A percentile compares a stretch with the other conserved stretches of the same genome.
Evolutionary conservation across 768 basidiomycete genomes (phyloP).

Genomic region (Artomyces pyxidatus): DNA sequence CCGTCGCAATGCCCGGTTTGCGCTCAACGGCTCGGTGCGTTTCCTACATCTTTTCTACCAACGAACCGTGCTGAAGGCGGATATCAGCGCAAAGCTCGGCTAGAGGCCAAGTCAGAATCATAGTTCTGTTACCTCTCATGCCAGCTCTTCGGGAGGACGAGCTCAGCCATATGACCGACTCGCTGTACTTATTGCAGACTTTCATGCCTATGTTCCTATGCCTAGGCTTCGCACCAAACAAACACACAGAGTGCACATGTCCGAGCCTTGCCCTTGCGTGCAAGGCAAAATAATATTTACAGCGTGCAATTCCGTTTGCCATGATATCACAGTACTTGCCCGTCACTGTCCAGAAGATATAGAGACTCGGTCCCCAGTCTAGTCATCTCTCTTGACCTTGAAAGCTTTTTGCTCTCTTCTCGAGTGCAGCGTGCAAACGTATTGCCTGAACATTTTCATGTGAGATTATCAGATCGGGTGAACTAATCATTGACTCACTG

Average conservation of each 20-base stretch:
- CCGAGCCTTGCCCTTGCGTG: too few species aligned
- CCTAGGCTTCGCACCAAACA: slow-evolving; percentile 11
- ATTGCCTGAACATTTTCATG: slow-evolving; percentile 40
- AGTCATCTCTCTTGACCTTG: slow-evolving; percentile 6
- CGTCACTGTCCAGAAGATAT: neutral
- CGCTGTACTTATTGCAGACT: slow-evolving; percentile 10
- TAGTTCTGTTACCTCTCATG: too few species aligned
- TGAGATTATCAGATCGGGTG: neutral
- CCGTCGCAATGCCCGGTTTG: slow-evolving; percentile 74
- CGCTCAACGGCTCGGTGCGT: slow-evolving; percentile 69
- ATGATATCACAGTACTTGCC: slow-evolving; percentile 10
- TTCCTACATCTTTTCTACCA: neutral
- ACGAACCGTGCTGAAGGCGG: slow-evolving; percentile 2
- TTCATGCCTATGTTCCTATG: slow-evolving; percentile 12
- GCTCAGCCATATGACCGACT: neutral
- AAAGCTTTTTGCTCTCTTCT: slow-evolving; percentile 10
- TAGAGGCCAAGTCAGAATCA: slow-evolving; percentile 48
- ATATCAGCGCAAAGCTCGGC: slow-evolving; percentile 56
- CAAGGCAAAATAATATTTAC: too few species aligned
- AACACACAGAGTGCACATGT: slow-evolving; percentile 23
- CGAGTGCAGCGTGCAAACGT: slow-evolving; percentile 49
- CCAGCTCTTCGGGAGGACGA: too few species aligned
- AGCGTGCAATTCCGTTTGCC: too few species aligned
- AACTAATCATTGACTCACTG: slow-evolving; percentile 38
- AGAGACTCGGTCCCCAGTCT: neutral